A percentile compares a stretch with the other conserved stretches of the same genome.
Conservation (phyloP, 2,329 filamentous ascomycete genomes). For the Ophiostoma fasciatum region DNA sequence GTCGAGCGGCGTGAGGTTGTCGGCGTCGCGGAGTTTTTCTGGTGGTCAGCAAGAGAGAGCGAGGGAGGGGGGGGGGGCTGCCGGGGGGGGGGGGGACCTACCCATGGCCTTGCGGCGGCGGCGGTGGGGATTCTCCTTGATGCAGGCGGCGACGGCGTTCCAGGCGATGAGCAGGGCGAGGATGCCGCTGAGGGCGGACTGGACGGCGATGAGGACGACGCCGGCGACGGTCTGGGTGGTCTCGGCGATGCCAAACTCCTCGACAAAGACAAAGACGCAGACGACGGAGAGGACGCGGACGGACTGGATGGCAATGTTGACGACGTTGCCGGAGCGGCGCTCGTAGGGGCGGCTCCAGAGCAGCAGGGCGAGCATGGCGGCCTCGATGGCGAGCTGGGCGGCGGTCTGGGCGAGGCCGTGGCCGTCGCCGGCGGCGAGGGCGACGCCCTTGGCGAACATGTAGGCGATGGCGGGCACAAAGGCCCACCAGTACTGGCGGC, state of each 20-base stretch:
- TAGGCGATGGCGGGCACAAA: conserved; percentile 84
- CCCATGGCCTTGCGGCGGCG: conserved; percentile 79
- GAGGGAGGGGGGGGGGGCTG: no score
- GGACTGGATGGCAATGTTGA: conserved; percentile 84
- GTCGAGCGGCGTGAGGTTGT: conserved; percentile 74
- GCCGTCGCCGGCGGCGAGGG: conserved; percentile 73
- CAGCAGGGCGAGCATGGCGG: conserved; percentile 61
- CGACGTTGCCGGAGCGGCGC: conserved; percentile 73
- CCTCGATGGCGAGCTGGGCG: conserved; percentile 69
- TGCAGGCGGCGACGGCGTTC: conserved; percentile 72
- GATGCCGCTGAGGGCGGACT: conserved; percentile 67
- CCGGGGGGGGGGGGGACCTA: conserved; percentile 32
- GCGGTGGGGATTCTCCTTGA: conserved; percentile 80
- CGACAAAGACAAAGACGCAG: conserved; percentile 85
- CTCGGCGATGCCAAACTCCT: conserved; percentile 77
- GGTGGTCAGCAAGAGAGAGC: conserved; percentile 8
- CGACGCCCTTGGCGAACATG: conserved; percentile 75
- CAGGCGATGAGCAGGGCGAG: conserved; percentile 78
- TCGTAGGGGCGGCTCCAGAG: conserved; percentile 79
- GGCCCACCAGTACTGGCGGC: conserved; percentile 91
- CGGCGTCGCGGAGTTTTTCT: conserved; percentile 68
- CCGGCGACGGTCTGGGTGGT: conserved; percentile 91
- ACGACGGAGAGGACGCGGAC: conserved; percentile 78
- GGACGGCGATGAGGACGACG: conserved; percentile 83
- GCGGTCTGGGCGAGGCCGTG: conserved; percentile 70